phyloP scores from a whole-genome alignment of 2,329 filamentous ascomycete species.

The Colletotrichum sp. region DNA sequence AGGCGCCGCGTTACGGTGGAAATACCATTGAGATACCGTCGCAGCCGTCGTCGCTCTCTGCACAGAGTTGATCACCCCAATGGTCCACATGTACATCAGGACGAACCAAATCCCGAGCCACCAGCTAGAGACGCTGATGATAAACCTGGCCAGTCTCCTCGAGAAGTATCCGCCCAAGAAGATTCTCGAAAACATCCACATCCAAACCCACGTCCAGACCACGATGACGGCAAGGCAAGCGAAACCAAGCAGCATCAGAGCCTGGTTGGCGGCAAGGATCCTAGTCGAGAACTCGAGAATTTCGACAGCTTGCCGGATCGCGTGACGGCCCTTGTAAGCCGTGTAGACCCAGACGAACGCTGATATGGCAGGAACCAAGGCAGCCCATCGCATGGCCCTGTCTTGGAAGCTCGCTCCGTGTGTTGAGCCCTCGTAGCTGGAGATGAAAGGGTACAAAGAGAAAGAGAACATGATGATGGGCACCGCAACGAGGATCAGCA shows the following conservation, averaged over 20 bases:
- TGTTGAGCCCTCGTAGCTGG: conserved; percentile 81
- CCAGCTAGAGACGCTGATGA: conserved; percentile 90
- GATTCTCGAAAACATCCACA: conserved; percentile 93
- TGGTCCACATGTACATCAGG: conserved; percentile 93
- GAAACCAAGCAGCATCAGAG: conserved; percentile 84
- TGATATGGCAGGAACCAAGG: conserved; percentile 75
- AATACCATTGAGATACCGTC: conserved; percentile 98
- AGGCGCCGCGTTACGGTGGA: conserved; percentile 85
- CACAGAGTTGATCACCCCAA: conserved; percentile 85
- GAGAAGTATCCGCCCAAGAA: conserved; percentile 92
- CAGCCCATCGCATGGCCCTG: conserved; percentile 84
- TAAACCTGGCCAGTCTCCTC: conserved; percentile 66
- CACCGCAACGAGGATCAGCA: conserved; percentile 80
- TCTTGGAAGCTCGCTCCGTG: conserved; percentile 86
- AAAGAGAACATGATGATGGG: conserved; percentile 88
- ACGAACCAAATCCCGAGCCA: conserved; percentile 94
- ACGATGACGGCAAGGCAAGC: conserved; percentile 77
- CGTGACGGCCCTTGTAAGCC: conserved; percentile 79
- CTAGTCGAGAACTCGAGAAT: conserved; percentile 93
- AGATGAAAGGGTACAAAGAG: conserved; percentile 87
- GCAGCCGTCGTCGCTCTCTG: conserved; percentile 92
- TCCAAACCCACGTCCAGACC: conserved; percentile 93
- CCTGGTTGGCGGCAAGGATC: conserved; percentile 85
- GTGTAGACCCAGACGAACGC: conserved; percentile 84
- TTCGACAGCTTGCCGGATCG: conserved; percentile 81